phyloP scores from a whole-genome alignment of 2,329 filamentous ascomycete genomes.

The Neonectria magnoliae region DNA sequence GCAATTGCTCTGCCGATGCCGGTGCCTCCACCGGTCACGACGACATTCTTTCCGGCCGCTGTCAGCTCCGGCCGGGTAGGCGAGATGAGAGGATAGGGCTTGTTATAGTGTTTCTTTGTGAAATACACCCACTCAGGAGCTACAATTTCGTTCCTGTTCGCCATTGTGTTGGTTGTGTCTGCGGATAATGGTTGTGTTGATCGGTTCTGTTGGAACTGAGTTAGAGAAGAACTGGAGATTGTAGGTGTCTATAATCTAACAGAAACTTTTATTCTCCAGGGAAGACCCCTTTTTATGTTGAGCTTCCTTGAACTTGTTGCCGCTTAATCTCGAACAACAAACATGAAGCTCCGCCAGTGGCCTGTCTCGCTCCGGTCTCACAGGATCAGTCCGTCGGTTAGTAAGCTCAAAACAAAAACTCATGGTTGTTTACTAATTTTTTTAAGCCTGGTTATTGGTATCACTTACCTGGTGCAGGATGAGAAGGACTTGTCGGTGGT shows the following conservation, averaged over 20 bases:
- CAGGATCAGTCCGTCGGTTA: too few relatives aligned
- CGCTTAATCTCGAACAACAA: too few relatives aligned
- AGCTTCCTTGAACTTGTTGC: too few relatives aligned
- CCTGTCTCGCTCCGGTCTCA: too few relatives aligned
- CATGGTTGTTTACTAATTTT: too few relatives aligned
- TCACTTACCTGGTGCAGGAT: too few relatives aligned
- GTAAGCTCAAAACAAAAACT: too few relatives aligned
- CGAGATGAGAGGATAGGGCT: slow-evolving; percentile 7
- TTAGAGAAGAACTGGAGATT: neutral
- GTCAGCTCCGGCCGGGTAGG: slow-evolving; percentile 44
- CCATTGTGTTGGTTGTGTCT: neutral
- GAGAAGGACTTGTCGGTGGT: too few relatives aligned
- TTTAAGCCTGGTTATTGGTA: too few relatives aligned
- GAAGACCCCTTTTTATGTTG: too few relatives aligned
- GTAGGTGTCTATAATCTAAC: neutral
- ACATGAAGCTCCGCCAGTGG: too few relatives aligned
- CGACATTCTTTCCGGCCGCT: slow-evolving; percentile 55
- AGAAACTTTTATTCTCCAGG: too few relatives aligned
- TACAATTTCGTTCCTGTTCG: neutral
- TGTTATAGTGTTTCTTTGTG: slow-evolving; percentile 7
- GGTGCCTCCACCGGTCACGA: slow-evolving; percentile 72
- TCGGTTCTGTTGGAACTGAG: neutral
- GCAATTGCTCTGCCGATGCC: slow-evolving; percentile 73
- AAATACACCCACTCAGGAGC: neutral
- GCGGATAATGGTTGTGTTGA: neutral